Percentiles rank a stretch among this genome's conserved stretches.
Conservation (phyloP, 768 basidiomycete species). For the Phaffia australis region DNA sequence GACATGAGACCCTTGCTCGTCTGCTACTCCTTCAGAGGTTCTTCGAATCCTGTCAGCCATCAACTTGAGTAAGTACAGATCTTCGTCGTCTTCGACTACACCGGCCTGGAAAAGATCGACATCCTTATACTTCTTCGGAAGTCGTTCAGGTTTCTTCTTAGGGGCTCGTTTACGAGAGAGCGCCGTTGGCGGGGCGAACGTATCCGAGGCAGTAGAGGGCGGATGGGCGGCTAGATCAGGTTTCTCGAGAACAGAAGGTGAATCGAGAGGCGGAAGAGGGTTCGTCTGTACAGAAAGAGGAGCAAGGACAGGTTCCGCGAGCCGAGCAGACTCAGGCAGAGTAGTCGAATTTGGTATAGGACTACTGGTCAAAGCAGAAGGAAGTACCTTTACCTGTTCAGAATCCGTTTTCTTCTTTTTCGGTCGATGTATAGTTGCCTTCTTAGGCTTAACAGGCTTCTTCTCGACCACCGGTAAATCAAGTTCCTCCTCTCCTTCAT, state of each 20-base stretch:
- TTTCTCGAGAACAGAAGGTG: neutral
- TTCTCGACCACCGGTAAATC: conserved; percentile 14
- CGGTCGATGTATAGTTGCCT: conserved; percentile 4
- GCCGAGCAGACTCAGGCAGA: too few species aligned
- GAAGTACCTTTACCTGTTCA: conserved; percentile 2
- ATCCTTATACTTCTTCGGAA: neutral
- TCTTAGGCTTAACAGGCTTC: conserved; percentile 1
- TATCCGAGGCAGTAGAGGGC: too few species aligned
- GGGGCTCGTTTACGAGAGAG: neutral
- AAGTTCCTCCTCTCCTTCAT: conserved; percentile 4
- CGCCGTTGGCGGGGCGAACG: neutral
- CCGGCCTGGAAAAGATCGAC: conserved; percentile 43
- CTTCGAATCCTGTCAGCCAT: conserved; percentile 34
- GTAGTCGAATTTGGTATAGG: too few species aligned
- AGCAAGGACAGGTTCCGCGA: too few species aligned
- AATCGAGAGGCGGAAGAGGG: neutral
- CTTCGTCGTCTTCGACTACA: conserved; percentile 76
- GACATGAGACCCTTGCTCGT: conserved; percentile 22
- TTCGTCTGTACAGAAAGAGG: too few species aligned
- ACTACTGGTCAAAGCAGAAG: neutral
- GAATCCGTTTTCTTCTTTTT: neutral
- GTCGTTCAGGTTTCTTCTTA: neutral
- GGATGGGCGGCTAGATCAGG: neutral
- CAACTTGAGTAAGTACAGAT: conserved; percentile 55
- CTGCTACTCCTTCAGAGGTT: neutral